A percentile compares a stretch with the other conserved stretches of the same genome.
These are phyloP conservation scores for Lactarius hengduanensis DNA, from an alignment of 768 basidiomycete species.

Conservation along the genomic window DNA sequence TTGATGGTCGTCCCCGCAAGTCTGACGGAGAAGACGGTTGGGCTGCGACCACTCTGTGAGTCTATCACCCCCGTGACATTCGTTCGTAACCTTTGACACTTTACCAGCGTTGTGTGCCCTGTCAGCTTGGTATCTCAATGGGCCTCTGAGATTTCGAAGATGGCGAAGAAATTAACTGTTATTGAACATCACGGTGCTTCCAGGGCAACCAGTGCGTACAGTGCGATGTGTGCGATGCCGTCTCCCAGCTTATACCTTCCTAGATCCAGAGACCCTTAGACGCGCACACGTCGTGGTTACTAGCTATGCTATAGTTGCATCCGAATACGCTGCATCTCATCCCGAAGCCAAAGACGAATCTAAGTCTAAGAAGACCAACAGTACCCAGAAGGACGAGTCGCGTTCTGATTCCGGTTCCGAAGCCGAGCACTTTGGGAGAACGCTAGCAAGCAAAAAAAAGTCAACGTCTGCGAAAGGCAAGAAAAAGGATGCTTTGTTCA, in stretches of 20 bases:
- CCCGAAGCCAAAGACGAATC: constrained; percentile 55
- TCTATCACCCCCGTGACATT: constrained; percentile 9
- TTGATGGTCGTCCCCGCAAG: constrained; percentile 72
- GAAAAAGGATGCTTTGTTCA: constrained; percentile 65
- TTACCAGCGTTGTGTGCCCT: constrained; percentile 76
- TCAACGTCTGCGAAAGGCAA: constrained; percentile 42
- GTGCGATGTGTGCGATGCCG: neutral
- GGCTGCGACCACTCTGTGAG: constrained; percentile 69
- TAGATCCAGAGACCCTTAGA: constrained; percentile 55
- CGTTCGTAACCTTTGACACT: neutral
- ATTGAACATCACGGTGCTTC: constrained; percentile 79
- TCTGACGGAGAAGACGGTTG: constrained; percentile 72
- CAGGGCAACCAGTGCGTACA: constrained; percentile 60
- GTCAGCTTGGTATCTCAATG: constrained; percentile 88
- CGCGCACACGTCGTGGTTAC: constrained; percentile 77
- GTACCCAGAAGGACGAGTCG: constrained; percentile 36
- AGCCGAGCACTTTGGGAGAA: constrained; percentile 47
- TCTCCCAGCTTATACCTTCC: neutral
- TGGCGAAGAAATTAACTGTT: constrained; percentile 64
- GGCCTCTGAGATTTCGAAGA: constrained; percentile 79
- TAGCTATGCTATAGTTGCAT: constrained; percentile 80
- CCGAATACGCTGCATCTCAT: constrained; percentile 62
- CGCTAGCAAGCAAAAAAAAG: constrained; percentile 46
- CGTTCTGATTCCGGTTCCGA: constrained; percentile 37
- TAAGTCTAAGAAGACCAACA: constrained; percentile 41